Percentiles rank a stretch among this genome's conserved stretches.
phyloP scores from a whole-genome alignment of 176 grass and related monocot genomes.

The Triticum urartu region DNA sequence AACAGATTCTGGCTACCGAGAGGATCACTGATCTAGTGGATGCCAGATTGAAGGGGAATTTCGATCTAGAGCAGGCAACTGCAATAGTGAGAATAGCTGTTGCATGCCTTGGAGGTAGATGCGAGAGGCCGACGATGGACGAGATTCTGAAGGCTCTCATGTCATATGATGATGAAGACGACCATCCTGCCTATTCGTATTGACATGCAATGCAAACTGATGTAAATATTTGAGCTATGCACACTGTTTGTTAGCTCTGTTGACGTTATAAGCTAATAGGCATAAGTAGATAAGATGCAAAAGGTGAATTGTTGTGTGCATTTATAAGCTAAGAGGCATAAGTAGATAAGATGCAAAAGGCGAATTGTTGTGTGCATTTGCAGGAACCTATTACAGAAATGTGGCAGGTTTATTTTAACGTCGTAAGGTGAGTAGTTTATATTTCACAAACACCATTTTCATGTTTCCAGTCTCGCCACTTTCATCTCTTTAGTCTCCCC shows the following conservation, averaged over 20 bases:
- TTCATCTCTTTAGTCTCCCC: not conserved
- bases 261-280: not conserved
- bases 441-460: not conserved
- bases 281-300: not conserved
- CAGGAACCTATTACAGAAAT: slow-evolving; percentile 4
- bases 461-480: not conserved
- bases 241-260: not conserved
- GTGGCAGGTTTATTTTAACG: not conserved
- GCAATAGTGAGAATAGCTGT: slow-evolving; percentile 49
- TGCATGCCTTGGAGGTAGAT: slow-evolving; percentile 61
- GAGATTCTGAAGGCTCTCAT: slow-evolving; percentile 53
- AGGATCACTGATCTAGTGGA: slow-evolving; percentile 54
- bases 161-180: slow-evolving; percentile 39
- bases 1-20: slow-evolving; percentile 27
- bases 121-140: slow-evolving; percentile 64
- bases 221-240: not conserved
- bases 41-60: slow-evolving; percentile 38
- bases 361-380: not conserved
- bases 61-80: slow-evolving; percentile 45
- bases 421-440: not conserved
- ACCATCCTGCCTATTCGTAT: slow-evolving; percentile 55
- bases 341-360: not conserved
- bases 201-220: slow-evolving; percentile 30
- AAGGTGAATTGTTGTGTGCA: not conserved
- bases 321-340: not conserved